Conservation (phyloP, 164 flowering plant genomes). For the Magnolia officinalis region DNA sequence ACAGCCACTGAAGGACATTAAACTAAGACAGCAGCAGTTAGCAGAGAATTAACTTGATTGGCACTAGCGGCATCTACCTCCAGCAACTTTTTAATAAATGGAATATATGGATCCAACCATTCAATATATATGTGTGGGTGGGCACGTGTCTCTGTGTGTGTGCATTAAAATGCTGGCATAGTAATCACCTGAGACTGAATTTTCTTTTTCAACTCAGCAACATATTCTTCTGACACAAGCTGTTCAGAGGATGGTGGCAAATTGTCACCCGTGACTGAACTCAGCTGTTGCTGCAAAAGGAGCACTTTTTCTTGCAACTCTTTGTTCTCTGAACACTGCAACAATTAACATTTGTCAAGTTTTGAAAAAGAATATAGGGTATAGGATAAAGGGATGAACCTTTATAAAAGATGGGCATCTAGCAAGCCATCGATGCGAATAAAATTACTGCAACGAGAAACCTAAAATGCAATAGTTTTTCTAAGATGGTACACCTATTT, state of each 20-base stretch:
- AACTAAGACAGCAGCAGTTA: too few species aligned
- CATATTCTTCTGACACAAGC: constrained; percentile 39
- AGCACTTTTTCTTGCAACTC: constrained; percentile 65
- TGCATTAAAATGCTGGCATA: neutral
- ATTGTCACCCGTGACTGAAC: constrained; percentile 36
- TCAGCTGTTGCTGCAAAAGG: constrained; percentile 64
- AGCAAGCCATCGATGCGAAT: neutral
- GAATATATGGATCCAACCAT: too few species aligned
- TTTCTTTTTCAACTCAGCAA: constrained; percentile 71
- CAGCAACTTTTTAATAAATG: too few species aligned
- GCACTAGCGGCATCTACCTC: too few species aligned
- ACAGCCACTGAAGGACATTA: too few species aligned
- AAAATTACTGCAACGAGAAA: neutral
- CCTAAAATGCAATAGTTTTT: too few species aligned
- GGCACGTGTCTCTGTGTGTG: too few species aligned
- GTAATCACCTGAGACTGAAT: constrained; percentile 68
- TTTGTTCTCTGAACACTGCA: constrained; percentile 72
- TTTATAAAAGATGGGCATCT: neutral
- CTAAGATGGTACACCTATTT: too few species aligned
- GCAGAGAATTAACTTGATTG: too few species aligned
- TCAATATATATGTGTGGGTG: too few species aligned
- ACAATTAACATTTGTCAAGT: neutral
- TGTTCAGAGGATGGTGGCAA: constrained; percentile 34
- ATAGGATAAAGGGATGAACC: neutral
- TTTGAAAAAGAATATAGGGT: neutral